These are phyloP conservation scores for Coniosporium apollinis DNA, from an alignment of 495 filamentous ascomycete species.

Conservation along the genomic window DNA sequence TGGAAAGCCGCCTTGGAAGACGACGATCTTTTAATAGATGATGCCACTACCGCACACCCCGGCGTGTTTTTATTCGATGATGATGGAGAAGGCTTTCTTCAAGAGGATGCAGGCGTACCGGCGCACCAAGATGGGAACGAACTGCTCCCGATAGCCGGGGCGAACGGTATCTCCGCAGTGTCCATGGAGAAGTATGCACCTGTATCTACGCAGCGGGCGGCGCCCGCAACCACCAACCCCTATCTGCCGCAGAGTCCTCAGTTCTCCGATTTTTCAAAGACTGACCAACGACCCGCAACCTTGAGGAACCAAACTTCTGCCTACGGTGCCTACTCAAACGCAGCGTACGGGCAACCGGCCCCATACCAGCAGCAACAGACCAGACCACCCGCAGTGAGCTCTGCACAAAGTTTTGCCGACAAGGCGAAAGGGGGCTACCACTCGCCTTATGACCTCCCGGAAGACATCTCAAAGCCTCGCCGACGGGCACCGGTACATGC, in stretches of 20 bases:
- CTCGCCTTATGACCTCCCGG: slow-evolving; percentile 88
- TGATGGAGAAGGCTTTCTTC: slow-evolving; percentile 59
- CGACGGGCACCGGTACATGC: slow-evolving; percentile 33
- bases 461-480: slow-evolving; percentile 60
- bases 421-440: slow-evolving; percentile 81
- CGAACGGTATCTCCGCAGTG: too few species aligned
- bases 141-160: slow-evolving; percentile 12
- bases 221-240: too few species aligned
- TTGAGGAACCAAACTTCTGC: too few species aligned
- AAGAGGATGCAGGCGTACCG: slow-evolving; percentile 40
- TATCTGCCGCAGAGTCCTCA: too few species aligned
- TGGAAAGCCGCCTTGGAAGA: slow-evolving; percentile 72
- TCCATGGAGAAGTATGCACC: too few species aligned
- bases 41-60: slow-evolving; percentile 38
- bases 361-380: slow-evolving; percentile 33
- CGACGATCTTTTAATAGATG: slow-evolving; percentile 61
- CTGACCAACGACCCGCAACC: too few species aligned
- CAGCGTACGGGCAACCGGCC: too few species aligned
- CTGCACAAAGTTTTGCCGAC: slow-evolving; percentile 66
- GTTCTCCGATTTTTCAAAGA: too few species aligned
- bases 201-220: too few species aligned
- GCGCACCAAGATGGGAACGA: slow-evolving; percentile 2
- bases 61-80: slow-evolving; percentile 46
- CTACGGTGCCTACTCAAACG: too few species aligned
- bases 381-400: slow-evolving; percentile 9